Percentiles rank a stretch among this genome's conserved stretches.
These are phyloP conservation scores for Puccinia coronata DNA, from an alignment of 1,284 basidiomycete genomes.

Conservation along the genomic window DNA sequence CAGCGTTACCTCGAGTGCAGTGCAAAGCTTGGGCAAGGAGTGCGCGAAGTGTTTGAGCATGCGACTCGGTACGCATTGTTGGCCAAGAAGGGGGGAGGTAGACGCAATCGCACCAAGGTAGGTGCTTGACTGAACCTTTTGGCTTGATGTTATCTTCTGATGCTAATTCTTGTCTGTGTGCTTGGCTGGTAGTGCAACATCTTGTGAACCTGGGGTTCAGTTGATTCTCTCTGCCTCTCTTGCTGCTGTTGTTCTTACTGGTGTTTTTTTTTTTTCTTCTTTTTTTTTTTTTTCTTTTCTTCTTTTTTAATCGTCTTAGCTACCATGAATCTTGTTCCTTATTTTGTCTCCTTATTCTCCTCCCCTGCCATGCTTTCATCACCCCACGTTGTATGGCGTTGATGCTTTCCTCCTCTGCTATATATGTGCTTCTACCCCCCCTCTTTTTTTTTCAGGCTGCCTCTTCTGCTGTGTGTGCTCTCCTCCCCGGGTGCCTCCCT, in stretches of 20 bases:
- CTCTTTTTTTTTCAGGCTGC: too few relatives aligned
- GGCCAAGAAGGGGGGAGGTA: conserved; percentile 36
- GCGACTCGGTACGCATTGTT: conserved; percentile 79
- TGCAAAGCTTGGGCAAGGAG: conserved; percentile 83
- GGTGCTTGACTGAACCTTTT: neutral
- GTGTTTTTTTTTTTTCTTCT: neutral
- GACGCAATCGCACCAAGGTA: conserved; percentile 34
- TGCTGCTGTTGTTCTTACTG: neutral
- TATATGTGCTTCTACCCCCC: too few relatives aligned
- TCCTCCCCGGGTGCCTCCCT: too few relatives aligned
- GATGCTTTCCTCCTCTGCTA: too few relatives aligned
- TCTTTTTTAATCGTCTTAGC: conserved; percentile 10
- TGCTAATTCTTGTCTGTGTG: neutral
- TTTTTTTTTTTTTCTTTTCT: neutral
- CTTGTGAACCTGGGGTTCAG: conserved; percentile 2
- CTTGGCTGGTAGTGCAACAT: neutral
- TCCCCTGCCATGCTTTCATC: neutral
- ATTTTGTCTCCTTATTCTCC: neutral
- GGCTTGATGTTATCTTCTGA: neutral
- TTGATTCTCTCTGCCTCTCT: neutral
- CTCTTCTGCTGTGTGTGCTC: too few relatives aligned
- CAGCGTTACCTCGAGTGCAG: conserved; percentile 87
- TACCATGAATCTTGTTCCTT: neutral
- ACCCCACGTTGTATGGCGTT: too few relatives aligned
- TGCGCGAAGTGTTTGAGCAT: conserved; percentile 87